Percentiles rank a stretch among this genome's conserved stretches.
Evolutionary conservation across 306 rosid species (phyloP).

Genomic region (Acacia acuminata): DNA sequence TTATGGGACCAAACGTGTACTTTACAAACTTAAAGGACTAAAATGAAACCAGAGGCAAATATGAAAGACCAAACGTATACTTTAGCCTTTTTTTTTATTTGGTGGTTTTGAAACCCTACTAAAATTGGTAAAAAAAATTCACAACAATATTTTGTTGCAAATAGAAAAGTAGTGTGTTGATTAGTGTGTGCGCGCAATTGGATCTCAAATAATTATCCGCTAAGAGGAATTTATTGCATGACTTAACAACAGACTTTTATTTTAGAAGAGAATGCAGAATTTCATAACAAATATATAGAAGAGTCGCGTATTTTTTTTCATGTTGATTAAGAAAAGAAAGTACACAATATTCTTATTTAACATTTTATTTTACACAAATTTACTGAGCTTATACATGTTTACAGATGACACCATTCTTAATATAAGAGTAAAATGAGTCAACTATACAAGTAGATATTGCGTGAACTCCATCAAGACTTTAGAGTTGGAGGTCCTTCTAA

Average conservation of each 20-base stretch:
- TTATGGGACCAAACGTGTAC: too few species aligned
- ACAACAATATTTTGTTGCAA: background rate
- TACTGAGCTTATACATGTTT: background rate
- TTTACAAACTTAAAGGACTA: too few species aligned
- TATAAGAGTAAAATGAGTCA: background rate
- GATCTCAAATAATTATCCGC: background rate
- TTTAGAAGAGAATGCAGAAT: background rate
- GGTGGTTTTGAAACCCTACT: background rate
- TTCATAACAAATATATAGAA: background rate
- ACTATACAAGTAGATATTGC: background rate
- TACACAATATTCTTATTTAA: background rate
- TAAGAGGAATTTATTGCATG: background rate
- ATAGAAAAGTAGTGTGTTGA: background rate
- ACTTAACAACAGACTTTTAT: background rate
- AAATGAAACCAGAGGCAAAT: too few species aligned
- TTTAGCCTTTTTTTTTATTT: too few species aligned
- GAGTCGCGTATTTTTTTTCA: background rate
- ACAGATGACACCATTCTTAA: background rate
- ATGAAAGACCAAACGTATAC: too few species aligned
- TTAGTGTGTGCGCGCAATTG: too few species aligned
- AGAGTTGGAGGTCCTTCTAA: constrained; percentile 62
- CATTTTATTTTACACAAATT: background rate
- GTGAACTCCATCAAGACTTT: background rate
- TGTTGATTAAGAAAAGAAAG: background rate
- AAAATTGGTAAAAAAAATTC: too few species aligned